Percentiles rank a stretch among this genome's conserved stretches.
Evolutionary conservation across 73 alveolate genomes (phyloP).

Genomic region (Paramecium biaurelia): DNA sequence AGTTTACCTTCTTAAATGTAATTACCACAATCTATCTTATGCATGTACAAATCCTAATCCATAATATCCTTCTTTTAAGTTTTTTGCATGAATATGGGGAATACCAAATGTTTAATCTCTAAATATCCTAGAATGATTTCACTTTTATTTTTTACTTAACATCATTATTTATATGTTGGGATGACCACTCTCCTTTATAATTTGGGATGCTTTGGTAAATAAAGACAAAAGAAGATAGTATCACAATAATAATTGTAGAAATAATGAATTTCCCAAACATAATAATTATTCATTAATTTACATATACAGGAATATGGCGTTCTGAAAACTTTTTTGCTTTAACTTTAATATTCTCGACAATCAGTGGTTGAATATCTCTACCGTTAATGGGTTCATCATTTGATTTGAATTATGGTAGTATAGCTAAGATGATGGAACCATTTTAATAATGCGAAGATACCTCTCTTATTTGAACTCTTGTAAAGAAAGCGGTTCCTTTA

Average conservation of each 20-base stretch:
- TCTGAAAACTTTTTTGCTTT: slow-evolving; percentile 48
- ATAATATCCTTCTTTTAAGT: slow-evolving; percentile 1
- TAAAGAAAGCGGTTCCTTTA: slow-evolving; percentile 40
- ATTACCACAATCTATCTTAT: slow-evolving; percentile 50
- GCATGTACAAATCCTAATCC: slow-evolving; percentile 65
- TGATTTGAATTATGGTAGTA: slow-evolving; percentile 14
- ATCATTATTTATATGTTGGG: neutral
- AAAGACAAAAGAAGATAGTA: neutral
- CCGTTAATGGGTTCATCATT: neutral
- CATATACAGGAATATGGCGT: slow-evolving; percentile 37
- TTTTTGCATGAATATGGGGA: slow-evolving; percentile 49
- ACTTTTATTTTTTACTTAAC: neutral
- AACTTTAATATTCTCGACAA: slow-evolving; percentile 32
- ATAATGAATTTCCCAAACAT: neutral
- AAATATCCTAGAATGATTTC: neutral
- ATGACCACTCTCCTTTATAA: neutral
- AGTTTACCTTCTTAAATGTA: slow-evolving; percentile 52
- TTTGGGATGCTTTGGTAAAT: neutral
- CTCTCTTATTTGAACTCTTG: slow-evolving; percentile 24
- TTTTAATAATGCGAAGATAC: slow-evolving; percentile 28
- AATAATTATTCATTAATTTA: neutral
- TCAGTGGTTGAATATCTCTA: slow-evolving; percentile 19
- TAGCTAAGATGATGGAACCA: slow-evolving; percentile 27
- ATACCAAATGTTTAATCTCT: slow-evolving; percentile 48
- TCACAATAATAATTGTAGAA: neutral